Conservation (phyloP, 495 filamentous ascomycete species). For the Aspergillus steynii region DNA sequence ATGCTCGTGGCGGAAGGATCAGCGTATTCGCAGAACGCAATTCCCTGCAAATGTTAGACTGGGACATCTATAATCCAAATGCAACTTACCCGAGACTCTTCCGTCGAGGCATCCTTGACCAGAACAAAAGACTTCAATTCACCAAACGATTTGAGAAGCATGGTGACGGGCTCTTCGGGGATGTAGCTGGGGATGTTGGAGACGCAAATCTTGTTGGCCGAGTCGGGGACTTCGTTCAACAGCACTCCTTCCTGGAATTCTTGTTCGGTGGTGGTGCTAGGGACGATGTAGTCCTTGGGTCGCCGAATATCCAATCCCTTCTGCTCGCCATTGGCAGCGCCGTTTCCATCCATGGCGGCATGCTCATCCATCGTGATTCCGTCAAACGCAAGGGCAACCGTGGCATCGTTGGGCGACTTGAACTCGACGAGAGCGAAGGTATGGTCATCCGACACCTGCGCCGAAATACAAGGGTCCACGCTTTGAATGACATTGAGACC, state of each 20-base stretch:
- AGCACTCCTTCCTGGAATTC: slow-evolving; percentile 76
- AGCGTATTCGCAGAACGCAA: slow-evolving; percentile 94
- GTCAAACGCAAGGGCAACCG: slow-evolving; percentile 85
- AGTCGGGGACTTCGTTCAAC: slow-evolving; percentile 81
- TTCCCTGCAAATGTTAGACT: slow-evolving; percentile 61
- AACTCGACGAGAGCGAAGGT: slow-evolving; percentile 89
- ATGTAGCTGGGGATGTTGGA: slow-evolving; percentile 86
- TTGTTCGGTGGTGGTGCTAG: slow-evolving; percentile 69
- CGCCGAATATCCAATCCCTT: slow-evolving; percentile 78
- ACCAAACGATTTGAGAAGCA: slow-evolving; percentile 86
- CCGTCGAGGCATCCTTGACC: slow-evolving; percentile 83
- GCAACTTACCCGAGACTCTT: slow-evolving; percentile 79
- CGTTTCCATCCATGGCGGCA: slow-evolving; percentile 53
- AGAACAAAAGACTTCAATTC: slow-evolving; percentile 90
- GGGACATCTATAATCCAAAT: slow-evolving; percentile 3
- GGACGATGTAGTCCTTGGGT: slow-evolving; percentile 97
- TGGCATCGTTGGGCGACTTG: slow-evolving; percentile 82
- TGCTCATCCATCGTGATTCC: slow-evolving; percentile 84
- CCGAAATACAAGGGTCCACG: slow-evolving; percentile 83
- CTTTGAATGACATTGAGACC: slow-evolving; percentile 85
- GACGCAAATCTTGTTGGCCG: slow-evolving; percentile 91
- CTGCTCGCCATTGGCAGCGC: slow-evolving; percentile 52
- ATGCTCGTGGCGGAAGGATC: slow-evolving; percentile 77
- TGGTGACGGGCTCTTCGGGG: slow-evolving; percentile 84
- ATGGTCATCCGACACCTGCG: slow-evolving; percentile 75